These are phyloP conservation scores for Amesomyces nigricolor DNA, from an alignment of 2,329 filamentous ascomycete species.

Conservation along the genomic window DNA sequence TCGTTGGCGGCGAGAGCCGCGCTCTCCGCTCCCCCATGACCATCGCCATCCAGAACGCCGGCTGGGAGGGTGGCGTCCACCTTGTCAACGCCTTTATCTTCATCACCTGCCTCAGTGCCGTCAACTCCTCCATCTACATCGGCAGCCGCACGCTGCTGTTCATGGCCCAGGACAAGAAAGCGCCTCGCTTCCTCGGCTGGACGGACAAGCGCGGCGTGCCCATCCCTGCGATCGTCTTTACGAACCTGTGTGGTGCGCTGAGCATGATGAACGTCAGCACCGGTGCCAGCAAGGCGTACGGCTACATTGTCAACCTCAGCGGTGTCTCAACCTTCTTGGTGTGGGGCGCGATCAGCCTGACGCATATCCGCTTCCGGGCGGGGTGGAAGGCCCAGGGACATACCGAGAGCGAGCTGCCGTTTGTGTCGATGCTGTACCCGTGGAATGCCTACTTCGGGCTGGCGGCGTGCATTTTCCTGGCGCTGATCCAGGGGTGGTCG, in stretches of 20 bases:
- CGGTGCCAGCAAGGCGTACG: slow-evolving; percentile 58
- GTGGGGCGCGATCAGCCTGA: slow-evolving; percentile 65
- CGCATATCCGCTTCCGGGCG: slow-evolving; percentile 64
- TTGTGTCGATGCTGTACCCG: slow-evolving; percentile 49
- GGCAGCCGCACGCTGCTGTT: slow-evolving; percentile 68
- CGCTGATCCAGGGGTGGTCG: slow-evolving; percentile 57
- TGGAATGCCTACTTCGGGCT: slow-evolving; percentile 56
- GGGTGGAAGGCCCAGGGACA: slow-evolving; percentile 58
- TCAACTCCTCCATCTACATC: slow-evolving; percentile 74
- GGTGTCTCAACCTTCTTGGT: slow-evolving; percentile 68
- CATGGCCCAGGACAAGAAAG: slow-evolving; percentile 69
- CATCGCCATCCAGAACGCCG: slow-evolving; percentile 66
- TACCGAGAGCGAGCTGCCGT: slow-evolving; percentile 48
- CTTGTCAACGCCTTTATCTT: slow-evolving; percentile 75
- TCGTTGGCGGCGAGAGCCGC: slow-evolving; percentile 56
- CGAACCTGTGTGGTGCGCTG: slow-evolving; percentile 65
- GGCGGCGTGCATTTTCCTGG: slow-evolving; percentile 52
- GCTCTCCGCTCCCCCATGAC: slow-evolving; percentile 69
- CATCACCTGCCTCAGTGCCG: slow-evolving; percentile 63
- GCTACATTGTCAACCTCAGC: slow-evolving; percentile 64
- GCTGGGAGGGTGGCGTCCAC: slow-evolving; percentile 66
- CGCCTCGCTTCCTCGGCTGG: slow-evolving; percentile 62
- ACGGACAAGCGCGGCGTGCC: slow-evolving; percentile 61
- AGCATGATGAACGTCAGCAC: slow-evolving; percentile 70
- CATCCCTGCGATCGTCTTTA: slow-evolving; percentile 57